These are phyloP conservation scores for Lomentospora prolificans DNA, from an alignment of 2,329 filamentous ascomycete genomes.

Conservation along the genomic window DNA sequence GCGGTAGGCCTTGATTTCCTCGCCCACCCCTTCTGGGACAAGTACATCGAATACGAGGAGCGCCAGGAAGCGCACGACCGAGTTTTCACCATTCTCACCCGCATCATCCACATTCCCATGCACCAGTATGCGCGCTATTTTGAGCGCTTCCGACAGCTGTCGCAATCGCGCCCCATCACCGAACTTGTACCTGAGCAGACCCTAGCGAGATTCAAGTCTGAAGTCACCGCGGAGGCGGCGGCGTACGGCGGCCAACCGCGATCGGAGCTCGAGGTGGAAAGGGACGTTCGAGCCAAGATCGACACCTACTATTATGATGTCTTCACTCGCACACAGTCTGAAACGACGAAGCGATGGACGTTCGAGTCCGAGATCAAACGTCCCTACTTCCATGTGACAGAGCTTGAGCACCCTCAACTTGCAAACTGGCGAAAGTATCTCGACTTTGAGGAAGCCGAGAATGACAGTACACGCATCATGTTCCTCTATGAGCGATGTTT, in stretches of 20 bases:
- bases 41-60: slow-evolving; percentile 95
- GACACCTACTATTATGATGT: slow-evolving; percentile 72
- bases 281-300: slow-evolving; percentile 69
- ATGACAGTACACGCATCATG: slow-evolving; percentile 61
- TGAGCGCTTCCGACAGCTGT: slow-evolving; percentile 74
- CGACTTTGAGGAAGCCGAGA: slow-evolving; percentile 86
- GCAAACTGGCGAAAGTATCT: slow-evolving; percentile 93
- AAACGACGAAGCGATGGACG: slow-evolving; percentile 88
- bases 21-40: slow-evolving; percentile 96
- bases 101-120: slow-evolving; percentile 83
- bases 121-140: slow-evolving; percentile 95
- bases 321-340: slow-evolving; percentile 72
- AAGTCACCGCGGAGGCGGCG: slow-evolving; percentile 57
- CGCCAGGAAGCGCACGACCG: slow-evolving; percentile 74
- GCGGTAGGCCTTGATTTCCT: slow-evolving; percentile 88
- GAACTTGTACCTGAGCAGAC: slow-evolving; percentile 64
- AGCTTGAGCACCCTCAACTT: slow-evolving; percentile 77
- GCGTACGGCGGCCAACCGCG: slow-evolving; percentile 43
- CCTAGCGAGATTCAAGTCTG: slow-evolving; percentile 57
- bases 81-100: slow-evolving; percentile 73
- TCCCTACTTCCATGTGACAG: slow-evolving; percentile 92
- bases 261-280: slow-evolving; percentile 70
- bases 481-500: slow-evolving; percentile 92
- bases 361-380: slow-evolving; percentile 93
- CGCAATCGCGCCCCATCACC: slow-evolving; percentile 59